Base-by-base conservation (phyloP, 2,329 filamentous ascomycete genomes). In the Sporothrix schenckii region DNA sequence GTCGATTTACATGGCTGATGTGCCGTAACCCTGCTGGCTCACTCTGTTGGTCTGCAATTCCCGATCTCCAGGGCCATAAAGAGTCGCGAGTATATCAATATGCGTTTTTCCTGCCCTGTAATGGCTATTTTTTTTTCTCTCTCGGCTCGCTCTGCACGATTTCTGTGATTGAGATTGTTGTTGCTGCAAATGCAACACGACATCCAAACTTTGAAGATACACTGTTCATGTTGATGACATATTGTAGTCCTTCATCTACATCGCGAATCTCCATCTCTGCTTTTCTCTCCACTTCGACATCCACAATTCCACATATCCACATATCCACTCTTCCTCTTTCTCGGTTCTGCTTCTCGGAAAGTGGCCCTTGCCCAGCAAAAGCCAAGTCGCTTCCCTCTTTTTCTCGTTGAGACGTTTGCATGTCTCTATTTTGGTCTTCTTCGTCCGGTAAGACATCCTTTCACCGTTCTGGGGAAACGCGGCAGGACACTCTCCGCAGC, bases 401-500 rank as follows among this genome's bases (percentile, higher is more conserved):
- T n/a, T 24, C 19, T 54, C 34, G 34, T 34, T 34, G 34, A 34
- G 34, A 34, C 34, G 6, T 50, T 47, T 47, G 3, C 41, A 4
- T 53, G 9, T 19, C 54, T 39, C 19, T 47, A 24, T n/a, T 34
- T 34, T 34, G 34, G 34, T 34, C 34, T 34, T 34, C 7, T 7
- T 34, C 34, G 34, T 34, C 34, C 34, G 34, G 34, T 34, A 34
- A 7, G 34, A 34, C 6, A 9, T 34, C 34, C 21, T 24, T 19
- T 19, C 24, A 30, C 44, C n/a, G 34, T 44, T 63, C 60, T 63
- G 41, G 41, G 60, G 58, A 19, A 30, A 41, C 52, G 52, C 60
- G 68, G 68, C 68, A 47, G 24, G 66, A 60, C 54, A 56, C 24
- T 69, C 54, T 69, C 66, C 66, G 66, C 54, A 39, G 66, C 27